phyloP scores from a whole-genome alignment of 2,329 filamentous ascomycete species.

The Epichloe glyceriae region DNA sequence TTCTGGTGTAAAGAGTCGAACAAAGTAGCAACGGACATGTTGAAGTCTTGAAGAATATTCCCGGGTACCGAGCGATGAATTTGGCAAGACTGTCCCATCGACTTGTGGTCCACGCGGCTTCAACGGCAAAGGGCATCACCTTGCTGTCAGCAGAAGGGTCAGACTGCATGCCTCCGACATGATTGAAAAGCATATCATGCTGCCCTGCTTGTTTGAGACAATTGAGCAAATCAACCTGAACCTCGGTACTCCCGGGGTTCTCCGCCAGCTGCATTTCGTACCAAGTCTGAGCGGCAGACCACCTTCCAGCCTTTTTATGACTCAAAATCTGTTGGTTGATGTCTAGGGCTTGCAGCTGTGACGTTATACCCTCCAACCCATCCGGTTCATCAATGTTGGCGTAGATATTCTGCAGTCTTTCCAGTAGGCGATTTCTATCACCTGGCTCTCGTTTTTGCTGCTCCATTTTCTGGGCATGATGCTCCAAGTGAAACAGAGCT shows the following conservation, averaged over 20 bases:
- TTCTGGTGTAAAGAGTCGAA: conserved; percentile 47
- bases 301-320: conserved; percentile 83
- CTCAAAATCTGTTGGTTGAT: conserved; percentile 88
- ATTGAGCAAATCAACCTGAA: conserved; percentile 71
- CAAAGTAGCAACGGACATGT: conserved; percentile 56
- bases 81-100: conserved; percentile 65
- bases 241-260: conserved; percentile 60
- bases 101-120: conserved; percentile 82
- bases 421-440: conserved; percentile 53
- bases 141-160: conserved; percentile 40
- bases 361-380: conserved; percentile 86
- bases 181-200: conserved; percentile 76
- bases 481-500: conserved; percentile 88
- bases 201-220: conserved; percentile 95
- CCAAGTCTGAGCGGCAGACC: conserved; percentile 94
- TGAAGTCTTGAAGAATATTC: conserved; percentile 51
- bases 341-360: conserved; percentile 73
- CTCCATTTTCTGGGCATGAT: conserved; percentile 54
- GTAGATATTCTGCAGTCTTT: conserved; percentile 83
- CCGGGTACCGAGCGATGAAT: conserved; percentile 45
- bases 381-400: conserved; percentile 96
- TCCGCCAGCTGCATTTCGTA: conserved; percentile 83
- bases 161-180: conserved; percentile 63
- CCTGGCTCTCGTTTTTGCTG: conserved; percentile 31
- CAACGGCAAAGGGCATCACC: conserved; percentile 71